Evolutionary conservation across 169 alveolate genomes (phyloP), one percentile per base, ranked within the genome.

Genomic region (Plasmodium falciparum): DNA sequence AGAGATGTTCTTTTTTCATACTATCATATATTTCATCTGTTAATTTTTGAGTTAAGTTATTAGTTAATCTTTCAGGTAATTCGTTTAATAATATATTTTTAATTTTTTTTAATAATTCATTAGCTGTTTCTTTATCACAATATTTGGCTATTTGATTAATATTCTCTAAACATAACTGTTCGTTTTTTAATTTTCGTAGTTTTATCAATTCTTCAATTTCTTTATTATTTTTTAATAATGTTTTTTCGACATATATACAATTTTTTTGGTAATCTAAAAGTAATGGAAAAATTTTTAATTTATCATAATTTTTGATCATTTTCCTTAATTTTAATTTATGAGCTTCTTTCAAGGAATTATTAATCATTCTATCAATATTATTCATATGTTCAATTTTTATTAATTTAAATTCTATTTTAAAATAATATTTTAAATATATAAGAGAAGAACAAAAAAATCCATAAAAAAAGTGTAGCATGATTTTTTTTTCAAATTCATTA

Each of bases 81-180:
- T 78, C 89, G 12, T 78, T 78, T 12, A 78, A 58, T 6, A 78
- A 22, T n/a, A 78, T 73, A 59, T 24, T 17, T 66, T 78, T 78
- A 33, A 78, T 20, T 78, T 15, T 52, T 15, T 9, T 49, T 11
- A 52, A 45, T 56, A 78, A 9, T 66, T 78, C 78, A 33, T 22
- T 66, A 45, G 78, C 70, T 3, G 78, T 65, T 26, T 78, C 76
- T 66, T 78, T 69, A 52, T 78, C 89, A 45, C 89, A 78, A 47
- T 65, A 49, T 50, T 78, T 65, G 29, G 71, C 89, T 50, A 78
- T 66, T 65, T 78, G 33, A 29, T 11, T 26, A 49, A 78, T 45
- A 52, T 49, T 78, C 49, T 66, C 56, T 13, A 78, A 29, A 24
- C 54, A 63, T 13, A 65, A 65, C 66, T 50, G 20, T 50, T 15